These are phyloP conservation scores for Pythium coloratum DNA, from an alignment of 352 stramenopile species.

Conservation along the genomic window DNA sequence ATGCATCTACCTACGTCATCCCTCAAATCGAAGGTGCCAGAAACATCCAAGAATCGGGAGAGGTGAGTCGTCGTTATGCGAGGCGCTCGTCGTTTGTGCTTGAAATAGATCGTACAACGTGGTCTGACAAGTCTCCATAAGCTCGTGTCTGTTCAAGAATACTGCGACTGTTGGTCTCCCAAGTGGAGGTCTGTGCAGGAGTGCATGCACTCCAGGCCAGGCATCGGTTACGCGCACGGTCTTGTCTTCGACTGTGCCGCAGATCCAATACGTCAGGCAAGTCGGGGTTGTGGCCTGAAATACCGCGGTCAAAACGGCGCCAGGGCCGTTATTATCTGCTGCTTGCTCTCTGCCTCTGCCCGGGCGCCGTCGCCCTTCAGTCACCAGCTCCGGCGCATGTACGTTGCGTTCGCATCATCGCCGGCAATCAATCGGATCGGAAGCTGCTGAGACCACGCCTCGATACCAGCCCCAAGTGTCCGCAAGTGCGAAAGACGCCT, in stretches of 20 bases:
- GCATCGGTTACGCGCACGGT: background rate
- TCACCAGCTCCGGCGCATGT: background rate
- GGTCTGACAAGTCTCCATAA: background rate
- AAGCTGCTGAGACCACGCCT: background rate
- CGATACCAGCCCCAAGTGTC: background rate
- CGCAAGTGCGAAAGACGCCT: background rate
- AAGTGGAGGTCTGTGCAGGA: background rate
- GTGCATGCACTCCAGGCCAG: background rate
- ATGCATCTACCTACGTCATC: too few species aligned
- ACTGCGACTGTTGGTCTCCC: background rate
- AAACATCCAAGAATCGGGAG: background rate
- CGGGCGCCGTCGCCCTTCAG: background rate
- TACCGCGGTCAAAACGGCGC: background rate
- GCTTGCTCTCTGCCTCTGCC: background rate
- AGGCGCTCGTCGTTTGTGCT: background rate
- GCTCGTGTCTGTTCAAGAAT: constrained; percentile 5
- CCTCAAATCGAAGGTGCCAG: background rate
- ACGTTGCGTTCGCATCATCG: background rate
- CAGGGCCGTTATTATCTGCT: constrained; percentile 4
- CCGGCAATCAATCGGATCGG: background rate
- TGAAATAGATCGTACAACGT: background rate
- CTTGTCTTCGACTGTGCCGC: background rate
- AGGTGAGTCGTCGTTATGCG: background rate
- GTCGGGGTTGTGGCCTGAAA: background rate
- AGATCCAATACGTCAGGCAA: background rate